Percentiles rank a stretch among this genome's conserved stretches.
Conservation (phyloP, 345 rosid species). For the Hypericum perforatum region DNA sequence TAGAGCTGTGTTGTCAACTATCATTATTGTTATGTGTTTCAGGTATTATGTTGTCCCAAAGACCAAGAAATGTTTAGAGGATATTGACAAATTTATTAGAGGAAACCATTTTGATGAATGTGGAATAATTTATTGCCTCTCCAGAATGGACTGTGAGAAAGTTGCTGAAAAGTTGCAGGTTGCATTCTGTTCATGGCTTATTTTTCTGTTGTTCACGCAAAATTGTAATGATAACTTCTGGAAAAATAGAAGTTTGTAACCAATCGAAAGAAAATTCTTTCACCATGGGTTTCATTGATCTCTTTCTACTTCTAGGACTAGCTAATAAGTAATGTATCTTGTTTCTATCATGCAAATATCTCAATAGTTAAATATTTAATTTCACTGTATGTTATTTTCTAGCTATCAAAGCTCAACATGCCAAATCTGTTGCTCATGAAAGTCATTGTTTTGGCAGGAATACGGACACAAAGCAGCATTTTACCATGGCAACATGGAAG, state of each 20-base stretch:
- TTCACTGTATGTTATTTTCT: too few relatives aligned
- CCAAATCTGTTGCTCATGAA: neutral
- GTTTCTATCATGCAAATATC: too few relatives aligned
- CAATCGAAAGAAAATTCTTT: too few relatives aligned
- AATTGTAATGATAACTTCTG: too few relatives aligned
- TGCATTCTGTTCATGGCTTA: constrained; percentile 21
- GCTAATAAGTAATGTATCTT: too few relatives aligned
- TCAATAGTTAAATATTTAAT: too few relatives aligned
- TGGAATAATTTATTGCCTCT: constrained; percentile 95
- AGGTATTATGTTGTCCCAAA: constrained; percentile 84
- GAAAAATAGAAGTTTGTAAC: too few relatives aligned
- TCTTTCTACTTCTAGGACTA: too few relatives aligned
- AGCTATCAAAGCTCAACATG: neutral
- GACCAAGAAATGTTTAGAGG: constrained; percentile 82
- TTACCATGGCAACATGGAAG: constrained; percentile 94
- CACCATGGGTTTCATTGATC: too few relatives aligned
- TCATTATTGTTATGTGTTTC: constrained; percentile 28
- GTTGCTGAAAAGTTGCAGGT: constrained; percentile 89
- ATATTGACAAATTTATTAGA: constrained; percentile 80
- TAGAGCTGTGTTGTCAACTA: constrained; percentile 11
- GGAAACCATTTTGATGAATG: constrained; percentile 92
- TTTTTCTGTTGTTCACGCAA: neutral
- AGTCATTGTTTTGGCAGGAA: constrained; percentile 32
- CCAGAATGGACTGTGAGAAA: constrained; percentile 96
- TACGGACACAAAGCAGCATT: constrained; percentile 92